Evolutionary conservation across 192 early-diverging fungal genomes (phyloP).

Genomic region (Helicostylum pulchrum): DNA sequence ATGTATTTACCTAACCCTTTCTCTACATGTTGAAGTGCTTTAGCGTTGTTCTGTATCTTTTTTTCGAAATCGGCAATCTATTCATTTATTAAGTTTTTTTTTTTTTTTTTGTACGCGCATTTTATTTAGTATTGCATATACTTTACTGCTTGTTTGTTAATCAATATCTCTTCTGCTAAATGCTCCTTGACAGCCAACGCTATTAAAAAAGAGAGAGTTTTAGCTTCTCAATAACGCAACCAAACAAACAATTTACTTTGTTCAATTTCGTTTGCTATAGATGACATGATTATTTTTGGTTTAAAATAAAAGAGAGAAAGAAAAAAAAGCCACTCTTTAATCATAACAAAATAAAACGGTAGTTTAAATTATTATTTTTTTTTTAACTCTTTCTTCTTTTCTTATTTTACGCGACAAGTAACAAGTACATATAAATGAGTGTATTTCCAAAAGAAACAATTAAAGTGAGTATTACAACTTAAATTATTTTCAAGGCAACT

Average conservation of each 20-base stretch:
- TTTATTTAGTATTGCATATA: not conserved
- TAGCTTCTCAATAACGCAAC: not conserved
- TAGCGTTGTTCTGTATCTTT: conserved; percentile 53
- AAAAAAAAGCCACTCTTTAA: conserved; percentile 11
- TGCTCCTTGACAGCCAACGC: conserved; percentile 46
- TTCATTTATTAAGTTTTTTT: not conserved
- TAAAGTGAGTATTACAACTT: conserved; percentile 35
- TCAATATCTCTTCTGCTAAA: conserved; percentile 52
- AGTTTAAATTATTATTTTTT: too few relatives aligned
- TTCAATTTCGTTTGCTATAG: conserved; percentile 5
- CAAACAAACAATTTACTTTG: conserved; percentile 8
- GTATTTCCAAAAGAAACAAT: conserved; percentile 58
- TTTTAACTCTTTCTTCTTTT: not conserved
- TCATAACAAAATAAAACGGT: too few relatives aligned
- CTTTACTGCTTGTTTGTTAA: conserved; percentile 55
- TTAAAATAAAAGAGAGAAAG: not conserved
- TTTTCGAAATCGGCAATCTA: conserved; percentile 55
- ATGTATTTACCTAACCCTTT: conserved; percentile 32
- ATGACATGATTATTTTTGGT: not conserved
- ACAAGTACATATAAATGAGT: conserved; percentile 26
- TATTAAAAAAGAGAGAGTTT: conserved; percentile 6
- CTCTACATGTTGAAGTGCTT: conserved; percentile 48
- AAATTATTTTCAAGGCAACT: not conserved
- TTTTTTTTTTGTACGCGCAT: conserved; percentile 1
- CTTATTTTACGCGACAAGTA: not conserved